phyloP scores from a whole-genome alignment of 768 basidiomycete genomes.

The Suillus ampliporus region DNA sequence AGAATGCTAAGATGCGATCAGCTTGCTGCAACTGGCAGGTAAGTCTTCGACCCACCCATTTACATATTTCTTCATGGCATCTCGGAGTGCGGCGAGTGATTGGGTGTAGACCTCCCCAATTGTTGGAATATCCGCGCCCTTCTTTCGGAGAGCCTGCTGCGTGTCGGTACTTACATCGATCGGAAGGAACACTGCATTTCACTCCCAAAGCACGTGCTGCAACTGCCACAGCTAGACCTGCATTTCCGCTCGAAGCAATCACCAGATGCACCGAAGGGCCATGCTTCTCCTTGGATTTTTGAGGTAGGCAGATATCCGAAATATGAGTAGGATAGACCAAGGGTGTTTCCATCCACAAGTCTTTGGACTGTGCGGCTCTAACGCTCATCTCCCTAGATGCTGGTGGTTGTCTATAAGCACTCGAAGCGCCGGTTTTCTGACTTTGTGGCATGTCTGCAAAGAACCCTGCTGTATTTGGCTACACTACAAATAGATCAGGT shows the following conservation, averaged over 20 bases:
- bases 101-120: constrained; percentile 63
- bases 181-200: constrained; percentile 70
- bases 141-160: constrained; percentile 52
- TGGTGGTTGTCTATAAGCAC: not conserved
- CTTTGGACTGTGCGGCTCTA: constrained; percentile 4
- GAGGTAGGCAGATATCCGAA: constrained; percentile 64
- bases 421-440: too few relatives aligned
- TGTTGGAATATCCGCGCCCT: constrained; percentile 65
- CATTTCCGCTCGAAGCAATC: constrained; percentile 82
- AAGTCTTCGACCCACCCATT: constrained; percentile 53
- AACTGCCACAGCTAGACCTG: constrained; percentile 73
- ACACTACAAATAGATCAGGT: not conserved
- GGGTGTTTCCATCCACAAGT: constrained; percentile 68
- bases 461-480: not conserved
- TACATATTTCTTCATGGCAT: constrained; percentile 47
- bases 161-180: constrained; percentile 54
- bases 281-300: constrained; percentile 51
- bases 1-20: constrained; percentile 51
- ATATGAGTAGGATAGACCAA: constrained; percentile 64
- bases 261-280: constrained; percentile 65
- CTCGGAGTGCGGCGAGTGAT: constrained; percentile 56
- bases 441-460: not conserved
- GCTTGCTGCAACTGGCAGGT: not conserved
- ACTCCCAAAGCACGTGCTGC: constrained; percentile 60
- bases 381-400: constrained; percentile 14